phyloP scores from a whole-genome alignment of 805 yeast genomes.

The Saturnispora sekii region DNA sequence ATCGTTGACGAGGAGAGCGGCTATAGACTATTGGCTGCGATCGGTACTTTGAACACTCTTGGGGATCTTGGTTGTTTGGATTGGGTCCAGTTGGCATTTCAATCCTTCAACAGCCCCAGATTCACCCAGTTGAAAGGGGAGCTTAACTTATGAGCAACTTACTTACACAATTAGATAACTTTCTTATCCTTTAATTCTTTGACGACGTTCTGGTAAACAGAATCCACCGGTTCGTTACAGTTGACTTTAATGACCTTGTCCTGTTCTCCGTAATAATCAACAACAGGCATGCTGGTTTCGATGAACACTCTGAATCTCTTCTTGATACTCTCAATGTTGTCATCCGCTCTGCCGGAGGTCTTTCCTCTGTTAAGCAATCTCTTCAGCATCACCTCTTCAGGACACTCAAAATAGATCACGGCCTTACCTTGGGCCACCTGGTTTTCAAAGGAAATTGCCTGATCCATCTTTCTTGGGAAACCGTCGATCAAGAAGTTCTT shows the following conservation, averaged over 20 bases:
- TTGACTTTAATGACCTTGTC: constrained; percentile 66
- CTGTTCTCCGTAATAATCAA: constrained; percentile 66
- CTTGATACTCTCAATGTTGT: constrained; percentile 80
- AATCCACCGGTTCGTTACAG: constrained; percentile 75
- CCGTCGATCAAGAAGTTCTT: constrained; percentile 82
- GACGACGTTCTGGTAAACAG: constrained; percentile 62
- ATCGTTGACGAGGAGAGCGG: constrained; percentile 49
- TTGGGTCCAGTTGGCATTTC: constrained; percentile 9
- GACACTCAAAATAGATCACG: constrained; percentile 72
- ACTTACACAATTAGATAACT: constrained; percentile 11
- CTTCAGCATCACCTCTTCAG: constrained; percentile 71
- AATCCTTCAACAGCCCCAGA: constrained; percentile 12
- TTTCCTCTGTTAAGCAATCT: constrained; percentile 86
- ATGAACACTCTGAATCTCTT: constrained; percentile 81
- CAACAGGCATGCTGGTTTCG: constrained; percentile 91
- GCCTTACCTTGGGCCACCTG: constrained; percentile 59
- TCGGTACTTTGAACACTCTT: constrained; percentile 44
- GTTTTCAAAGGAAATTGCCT: constrained; percentile 86
- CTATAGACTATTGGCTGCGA: constrained; percentile 52
- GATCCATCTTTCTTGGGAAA: constrained; percentile 98
- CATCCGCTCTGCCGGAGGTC: constrained; percentile 91
- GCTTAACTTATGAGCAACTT: constrained; percentile 5
- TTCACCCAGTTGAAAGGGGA: constrained; percentile 18
- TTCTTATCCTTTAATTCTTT: constrained; percentile 46
- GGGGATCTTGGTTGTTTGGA: constrained; percentile 8